These are phyloP conservation scores for Lipomyces starkeyi DNA, from an alignment of 805 yeast species.

Conservation along the genomic window DNA sequence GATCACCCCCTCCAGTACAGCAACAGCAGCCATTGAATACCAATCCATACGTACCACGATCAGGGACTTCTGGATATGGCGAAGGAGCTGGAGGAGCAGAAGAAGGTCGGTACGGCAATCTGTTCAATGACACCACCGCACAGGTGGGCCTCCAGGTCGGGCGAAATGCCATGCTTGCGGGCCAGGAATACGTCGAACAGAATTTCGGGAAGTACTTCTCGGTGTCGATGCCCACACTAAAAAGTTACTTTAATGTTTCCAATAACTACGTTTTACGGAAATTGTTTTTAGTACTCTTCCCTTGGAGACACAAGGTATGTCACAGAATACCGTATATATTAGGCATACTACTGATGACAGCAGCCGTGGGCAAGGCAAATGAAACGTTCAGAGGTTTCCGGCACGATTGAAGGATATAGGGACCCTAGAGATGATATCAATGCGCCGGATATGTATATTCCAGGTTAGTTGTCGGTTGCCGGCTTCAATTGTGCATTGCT, in stretches of 20 bases:
- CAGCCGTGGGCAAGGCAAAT: slow-evolving; percentile 41
- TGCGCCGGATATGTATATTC: slow-evolving; percentile 96
- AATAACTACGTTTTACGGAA: slow-evolving; percentile 83
- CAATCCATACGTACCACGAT: slow-evolving; percentile 25
- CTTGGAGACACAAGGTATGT: slow-evolving; percentile 87
- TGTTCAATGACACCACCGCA: slow-evolving; percentile 79
- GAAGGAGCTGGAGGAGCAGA: slow-evolving; percentile 14
- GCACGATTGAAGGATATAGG: slow-evolving; percentile 57
- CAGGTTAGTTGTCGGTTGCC: slow-evolving; percentile 47
- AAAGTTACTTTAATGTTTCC: slow-evolving; percentile 90
- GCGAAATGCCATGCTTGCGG: slow-evolving; percentile 79
- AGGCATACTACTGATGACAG: not conserved
- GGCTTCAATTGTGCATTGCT: not conserved
- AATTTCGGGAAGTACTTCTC: slow-evolving; percentile 61
- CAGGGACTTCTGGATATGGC: slow-evolving; percentile 10
- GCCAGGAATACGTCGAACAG: slow-evolving; percentile 78
- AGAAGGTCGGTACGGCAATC: slow-evolving; percentile 38
- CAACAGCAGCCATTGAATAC: slow-evolving; percentile 18
- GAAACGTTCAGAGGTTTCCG: slow-evolving; percentile 48
- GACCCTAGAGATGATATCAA: slow-evolving; percentile 86
- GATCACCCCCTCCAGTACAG: slow-evolving; percentile 45
- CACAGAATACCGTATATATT: too few relatives aligned
- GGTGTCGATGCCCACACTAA: slow-evolving; percentile 57
- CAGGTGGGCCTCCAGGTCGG: slow-evolving; percentile 89
- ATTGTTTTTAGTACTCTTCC: slow-evolving; percentile 75